Evolutionary conservation across 1,139 yeast species (phyloP).

Genomic region (Lodderomyces metapsilosis): DNA sequence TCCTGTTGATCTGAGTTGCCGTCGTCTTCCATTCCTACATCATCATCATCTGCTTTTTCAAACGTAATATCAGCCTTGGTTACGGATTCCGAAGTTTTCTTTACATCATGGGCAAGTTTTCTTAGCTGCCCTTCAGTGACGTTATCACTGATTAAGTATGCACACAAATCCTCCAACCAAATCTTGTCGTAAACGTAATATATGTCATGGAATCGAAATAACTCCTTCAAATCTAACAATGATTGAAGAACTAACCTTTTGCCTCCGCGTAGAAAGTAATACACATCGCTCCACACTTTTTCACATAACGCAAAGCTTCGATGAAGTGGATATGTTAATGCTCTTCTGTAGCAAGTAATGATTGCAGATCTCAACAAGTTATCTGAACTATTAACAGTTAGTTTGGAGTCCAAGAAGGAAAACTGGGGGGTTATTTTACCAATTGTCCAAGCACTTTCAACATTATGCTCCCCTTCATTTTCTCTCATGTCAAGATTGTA

Average conservation of each 20-base stretch:
- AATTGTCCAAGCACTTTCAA: conserved; percentile 92
- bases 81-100: conserved; percentile 26
- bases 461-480: conserved; percentile 72
- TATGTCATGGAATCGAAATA: conserved; percentile 84
- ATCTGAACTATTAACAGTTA: conserved; percentile 25
- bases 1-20: conserved; percentile 18
- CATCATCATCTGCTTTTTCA: conserved; percentile 31
- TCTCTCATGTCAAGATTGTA: conserved; percentile 74
- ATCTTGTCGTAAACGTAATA: conserved; percentile 84
- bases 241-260: conserved; percentile 60
- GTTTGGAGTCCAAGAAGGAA: conserved; percentile 62
- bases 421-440: conserved; percentile 84
- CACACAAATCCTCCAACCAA: conserved; percentile 74
- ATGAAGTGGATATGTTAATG: conserved; percentile 77
- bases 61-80: conserved; percentile 33
- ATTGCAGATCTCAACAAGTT: conserved; percentile 49
- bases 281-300: conserved; percentile 76
- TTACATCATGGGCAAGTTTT: conserved; percentile 66
- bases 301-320: conserved; percentile 61
- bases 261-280: conserved; percentile 64
- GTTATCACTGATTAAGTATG: conserved; percentile 69
- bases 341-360: conserved; percentile 63
- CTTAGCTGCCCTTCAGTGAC: conserved; percentile 52
- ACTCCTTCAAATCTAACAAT: conserved; percentile 60
- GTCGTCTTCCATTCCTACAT: conserved; percentile 16